Percentiles rank a stretch among this genome's conserved stretches.
Conservation (phyloP, 345 rosid species). For the Ceriops zippeliana region DNA sequence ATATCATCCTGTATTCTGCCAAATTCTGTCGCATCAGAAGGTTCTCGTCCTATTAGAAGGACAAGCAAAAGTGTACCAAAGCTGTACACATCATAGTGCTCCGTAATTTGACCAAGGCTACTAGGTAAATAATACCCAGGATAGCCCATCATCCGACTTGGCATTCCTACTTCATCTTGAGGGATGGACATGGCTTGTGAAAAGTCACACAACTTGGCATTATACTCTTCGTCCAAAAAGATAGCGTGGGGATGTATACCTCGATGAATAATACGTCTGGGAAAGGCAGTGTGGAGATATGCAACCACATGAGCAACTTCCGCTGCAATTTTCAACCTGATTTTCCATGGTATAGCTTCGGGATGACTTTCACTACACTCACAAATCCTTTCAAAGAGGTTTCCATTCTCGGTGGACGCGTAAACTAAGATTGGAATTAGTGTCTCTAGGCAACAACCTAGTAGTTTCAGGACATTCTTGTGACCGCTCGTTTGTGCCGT, state of each 20-base stretch:
- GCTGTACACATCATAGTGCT: slow-evolving; percentile 5
- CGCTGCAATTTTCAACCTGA: slow-evolving; percentile 15
- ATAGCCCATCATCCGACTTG: too few relatives aligned
- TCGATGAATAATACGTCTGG: slow-evolving; percentile 4
- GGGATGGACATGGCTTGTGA: neutral
- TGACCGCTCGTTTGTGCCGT: slow-evolving; percentile 6
- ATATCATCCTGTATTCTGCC: too few relatives aligned
- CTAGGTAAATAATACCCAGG: neutral
- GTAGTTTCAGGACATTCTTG: slow-evolving; percentile 6
- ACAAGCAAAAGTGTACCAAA: slow-evolving; percentile 1
- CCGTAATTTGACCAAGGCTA: neutral
- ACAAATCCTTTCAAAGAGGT: neutral
- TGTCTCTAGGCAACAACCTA: slow-evolving; percentile 12
- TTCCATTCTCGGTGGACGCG: neutral
- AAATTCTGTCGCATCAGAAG: too few relatives aligned
- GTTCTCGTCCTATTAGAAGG: neutral
- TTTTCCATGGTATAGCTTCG: slow-evolving; percentile 12
- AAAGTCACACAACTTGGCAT: slow-evolving; percentile 10
- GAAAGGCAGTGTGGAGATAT: slow-evolving; percentile 17
- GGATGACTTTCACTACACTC: neutral
- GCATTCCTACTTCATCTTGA: slow-evolving; percentile 6
- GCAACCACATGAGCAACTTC: slow-evolving; percentile 13
- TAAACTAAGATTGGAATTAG: slow-evolving; percentile 9
- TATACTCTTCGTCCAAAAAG: neutral
- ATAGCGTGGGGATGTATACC: neutral